A percentile compares a stretch with the other conserved stretches of the same genome.
Evolutionary conservation across 163 green algal species (phyloP).

Genomic region (Scenedesmus sp.): DNA sequence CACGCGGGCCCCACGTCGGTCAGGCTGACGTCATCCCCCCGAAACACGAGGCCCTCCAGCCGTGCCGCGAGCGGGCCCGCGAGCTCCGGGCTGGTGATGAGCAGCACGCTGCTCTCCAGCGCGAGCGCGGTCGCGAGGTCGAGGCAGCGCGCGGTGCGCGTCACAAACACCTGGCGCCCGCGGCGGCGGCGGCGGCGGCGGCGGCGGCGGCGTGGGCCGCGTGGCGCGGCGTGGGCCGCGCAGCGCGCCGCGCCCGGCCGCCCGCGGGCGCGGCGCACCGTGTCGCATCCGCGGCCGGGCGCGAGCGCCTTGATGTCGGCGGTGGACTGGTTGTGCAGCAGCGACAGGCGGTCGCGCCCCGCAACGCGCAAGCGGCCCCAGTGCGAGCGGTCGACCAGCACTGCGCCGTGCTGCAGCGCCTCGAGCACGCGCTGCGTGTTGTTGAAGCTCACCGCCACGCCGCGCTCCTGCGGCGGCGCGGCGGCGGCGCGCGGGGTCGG

Average conservation of each 20-base stretch:
- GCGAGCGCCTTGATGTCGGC: slow-evolving; percentile 59
- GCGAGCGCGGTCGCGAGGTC: slow-evolving; percentile 75
- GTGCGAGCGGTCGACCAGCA: slow-evolving; percentile 74
- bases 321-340: slow-evolving; percentile 84
- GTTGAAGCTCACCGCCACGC: slow-evolving; percentile 59
- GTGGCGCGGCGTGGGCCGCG: no score
- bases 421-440: slow-evolving; percentile 60
- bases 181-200: not conserved
- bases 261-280: slow-evolving; percentile 60
- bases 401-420: slow-evolving; percentile 59
- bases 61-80: slow-evolving; percentile 52
- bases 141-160: slow-evolving; percentile 65
- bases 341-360: slow-evolving; percentile 63
- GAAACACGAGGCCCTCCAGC: slow-evolving; percentile 84
- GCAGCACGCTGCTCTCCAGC: slow-evolving; percentile 58
- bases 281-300: slow-evolving; percentile 70
- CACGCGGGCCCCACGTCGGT: slow-evolving; percentile 60
- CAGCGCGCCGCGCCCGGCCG: not conserved
- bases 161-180: slow-evolving; percentile 72
- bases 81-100: slow-evolving; percentile 66
- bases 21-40: slow-evolving; percentile 72
- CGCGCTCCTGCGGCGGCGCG: slow-evolving; percentile 48
- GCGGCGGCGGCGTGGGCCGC: not conserved
- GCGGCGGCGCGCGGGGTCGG: not conserved
- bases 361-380: slow-evolving; percentile 76